Conservation (phyloP, 2,329 filamentous ascomycete genomes). For the Aaosphaeria pasadenensis region DNA sequence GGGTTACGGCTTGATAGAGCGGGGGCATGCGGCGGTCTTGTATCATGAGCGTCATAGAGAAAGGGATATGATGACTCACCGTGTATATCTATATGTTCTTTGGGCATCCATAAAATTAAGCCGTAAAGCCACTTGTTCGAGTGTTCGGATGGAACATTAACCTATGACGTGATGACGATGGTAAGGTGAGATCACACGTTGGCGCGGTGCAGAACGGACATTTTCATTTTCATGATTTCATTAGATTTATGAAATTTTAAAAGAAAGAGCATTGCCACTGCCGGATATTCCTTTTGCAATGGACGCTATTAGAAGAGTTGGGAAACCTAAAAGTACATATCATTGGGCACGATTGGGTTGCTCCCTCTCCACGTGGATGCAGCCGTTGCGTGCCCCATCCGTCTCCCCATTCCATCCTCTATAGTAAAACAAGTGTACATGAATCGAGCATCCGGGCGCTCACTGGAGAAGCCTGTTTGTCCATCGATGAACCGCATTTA, state of each 20-base stretch:
- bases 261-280: too few species aligned
- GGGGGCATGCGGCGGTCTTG: not conserved
- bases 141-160: not conserved
- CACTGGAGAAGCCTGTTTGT: not conserved
- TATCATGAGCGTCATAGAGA: not conserved
- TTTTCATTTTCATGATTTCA: too few species aligned
- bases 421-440: conserved; percentile 8
- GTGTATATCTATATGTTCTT: conserved; percentile 32
- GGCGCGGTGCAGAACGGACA: too few species aligned
- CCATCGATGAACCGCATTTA: conserved; percentile 12
- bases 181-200: too few species aligned
- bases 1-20: conserved; percentile 6
- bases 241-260: too few species aligned
- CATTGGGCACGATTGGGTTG: not conserved
- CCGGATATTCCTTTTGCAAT: too few species aligned
- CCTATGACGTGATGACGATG: not conserved
- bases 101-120: conserved; percentile 7
- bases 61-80: conserved; percentile 8
- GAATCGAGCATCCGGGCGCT: not conserved
- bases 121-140: not conserved
- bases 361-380: not conserved
- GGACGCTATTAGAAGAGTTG: conserved; percentile 4
- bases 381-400: not conserved
- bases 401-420: not conserved
- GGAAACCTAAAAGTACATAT: conserved; percentile 11